phyloP scores from a whole-genome alignment of 345 rosid genomes.

The Brassica carinata region DNA sequence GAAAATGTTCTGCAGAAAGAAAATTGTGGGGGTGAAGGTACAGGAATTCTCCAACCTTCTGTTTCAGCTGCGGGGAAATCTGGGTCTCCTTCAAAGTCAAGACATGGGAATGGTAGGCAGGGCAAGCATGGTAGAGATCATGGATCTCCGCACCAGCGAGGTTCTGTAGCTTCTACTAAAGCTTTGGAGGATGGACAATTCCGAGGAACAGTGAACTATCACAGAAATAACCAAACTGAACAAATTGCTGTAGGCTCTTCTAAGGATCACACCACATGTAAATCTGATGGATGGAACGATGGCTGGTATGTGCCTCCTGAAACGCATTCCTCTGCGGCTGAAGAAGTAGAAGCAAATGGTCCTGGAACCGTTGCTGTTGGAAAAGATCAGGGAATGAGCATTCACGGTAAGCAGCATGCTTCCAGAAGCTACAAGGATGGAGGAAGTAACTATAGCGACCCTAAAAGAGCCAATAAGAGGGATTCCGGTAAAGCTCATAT shows the following conservation, averaged over 20 bases:
- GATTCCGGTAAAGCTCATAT: conserved; percentile 45
- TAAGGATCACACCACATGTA: conserved; percentile 53
- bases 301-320: conserved; percentile 61
- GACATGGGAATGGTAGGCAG: conserved; percentile 61
- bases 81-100: conserved; percentile 45
- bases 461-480: conserved; percentile 51
- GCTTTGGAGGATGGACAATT: conserved; percentile 41
- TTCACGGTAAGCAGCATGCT: conserved; percentile 58
- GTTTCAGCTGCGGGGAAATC: conserved; percentile 45
- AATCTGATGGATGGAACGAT: conserved; percentile 59
- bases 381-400: conserved; percentile 55
- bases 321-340: conserved; percentile 42
- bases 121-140: conserved; percentile 61
- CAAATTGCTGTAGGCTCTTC: conserved; percentile 42
- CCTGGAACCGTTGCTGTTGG: conserved; percentile 38
- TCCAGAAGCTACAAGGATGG: conserved; percentile 27
- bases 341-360: conserved; percentile 36
- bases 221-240: conserved; percentile 37
- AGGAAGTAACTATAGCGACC: conserved; percentile 50
- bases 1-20: conserved; percentile 29
- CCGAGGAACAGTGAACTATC: conserved; percentile 51
- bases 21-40: conserved; percentile 41
- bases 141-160: conserved; percentile 75
- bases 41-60: conserved; percentile 44
- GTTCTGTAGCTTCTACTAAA: conserved; percentile 50